Conservation (phyloP, 768 basidiomycete genomes). For the Trametes cinnabarina region DNA sequence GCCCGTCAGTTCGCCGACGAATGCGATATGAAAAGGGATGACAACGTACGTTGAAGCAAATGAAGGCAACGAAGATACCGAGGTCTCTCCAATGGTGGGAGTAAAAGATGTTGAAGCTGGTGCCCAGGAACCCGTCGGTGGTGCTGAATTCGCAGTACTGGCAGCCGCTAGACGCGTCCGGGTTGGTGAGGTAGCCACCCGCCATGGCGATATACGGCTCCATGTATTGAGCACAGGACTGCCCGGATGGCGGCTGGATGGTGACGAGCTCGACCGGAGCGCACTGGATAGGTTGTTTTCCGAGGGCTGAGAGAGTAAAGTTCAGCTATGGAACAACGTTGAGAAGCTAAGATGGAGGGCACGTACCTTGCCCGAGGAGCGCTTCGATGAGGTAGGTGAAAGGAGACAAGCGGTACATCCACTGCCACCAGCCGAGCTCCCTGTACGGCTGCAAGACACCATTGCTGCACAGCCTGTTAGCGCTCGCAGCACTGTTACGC, state of each 20-base stretch:
- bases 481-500: neutral
- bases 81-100: constrained; percentile 47
- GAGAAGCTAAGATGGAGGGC: neutral
- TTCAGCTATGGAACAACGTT: neutral
- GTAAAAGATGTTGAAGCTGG: constrained; percentile 62
- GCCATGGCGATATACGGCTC: constrained; percentile 37
- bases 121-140: constrained; percentile 57
- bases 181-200: constrained; percentile 51
- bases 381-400: constrained; percentile 41
- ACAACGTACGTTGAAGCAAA: constrained; percentile 43
- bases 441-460: constrained; percentile 48
- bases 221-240: constrained; percentile 49
- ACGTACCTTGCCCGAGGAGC: constrained; percentile 43
- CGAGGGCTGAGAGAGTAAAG: constrained; percentile 44
- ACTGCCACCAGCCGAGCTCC: constrained; percentile 44
- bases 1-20: neutral
- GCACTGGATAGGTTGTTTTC: constrained; percentile 51
- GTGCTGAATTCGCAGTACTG: constrained; percentile 55
- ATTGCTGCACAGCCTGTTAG: constrained; percentile 30
- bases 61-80: constrained; percentile 44
- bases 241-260: constrained; percentile 45
- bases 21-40: neutral
- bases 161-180: constrained; percentile 39
- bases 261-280: constrained; percentile 57
- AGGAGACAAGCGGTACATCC: constrained; percentile 39